phyloP scores from a whole-genome alignment of 2,329 filamentous ascomycete species.

The Lasiodiplodia sp. region DNA sequence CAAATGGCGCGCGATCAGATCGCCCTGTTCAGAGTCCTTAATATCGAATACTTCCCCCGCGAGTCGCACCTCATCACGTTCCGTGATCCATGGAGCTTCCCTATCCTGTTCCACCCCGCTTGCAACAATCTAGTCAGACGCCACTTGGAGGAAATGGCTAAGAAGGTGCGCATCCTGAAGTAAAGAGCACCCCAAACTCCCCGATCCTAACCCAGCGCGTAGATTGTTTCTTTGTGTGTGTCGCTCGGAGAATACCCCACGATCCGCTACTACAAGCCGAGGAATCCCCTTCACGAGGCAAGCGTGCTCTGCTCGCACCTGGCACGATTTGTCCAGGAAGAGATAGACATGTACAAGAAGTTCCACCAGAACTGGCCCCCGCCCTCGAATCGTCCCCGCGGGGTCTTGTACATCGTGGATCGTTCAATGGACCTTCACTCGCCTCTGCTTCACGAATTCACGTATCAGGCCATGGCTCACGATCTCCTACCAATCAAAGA shows the following conservation, averaged over 20 bases:
- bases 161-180: constrained; percentile 70
- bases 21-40: constrained; percentile 80
- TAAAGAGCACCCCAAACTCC: no score
- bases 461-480: constrained; percentile 98
- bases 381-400: constrained; percentile 76
- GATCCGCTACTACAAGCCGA: constrained; percentile 88
- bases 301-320: constrained; percentile 86
- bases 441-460: constrained; percentile 92
- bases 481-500: constrained; percentile 90
- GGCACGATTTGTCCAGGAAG: constrained; percentile 88
- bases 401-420: constrained; percentile 85
- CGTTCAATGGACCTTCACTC: constrained; percentile 91
- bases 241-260: constrained; percentile 92
- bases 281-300: constrained; percentile 80
- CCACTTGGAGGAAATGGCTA: constrained; percentile 84
- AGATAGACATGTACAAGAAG: constrained; percentile 87
- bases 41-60: constrained; percentile 87
- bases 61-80: constrained; percentile 94
- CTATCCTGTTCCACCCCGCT: constrained; percentile 85
- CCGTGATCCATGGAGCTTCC: constrained; percentile 94
- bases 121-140: constrained; percentile 84
- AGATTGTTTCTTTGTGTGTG: constrained; percentile 89
- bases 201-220: background rate
- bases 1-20: constrained; percentile 75
- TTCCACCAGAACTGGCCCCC: constrained; percentile 86